These are phyloP conservation scores for Plasmodium fragile DNA, from an alignment of 169 alveolate species.

Conservation along the genomic window DNA sequence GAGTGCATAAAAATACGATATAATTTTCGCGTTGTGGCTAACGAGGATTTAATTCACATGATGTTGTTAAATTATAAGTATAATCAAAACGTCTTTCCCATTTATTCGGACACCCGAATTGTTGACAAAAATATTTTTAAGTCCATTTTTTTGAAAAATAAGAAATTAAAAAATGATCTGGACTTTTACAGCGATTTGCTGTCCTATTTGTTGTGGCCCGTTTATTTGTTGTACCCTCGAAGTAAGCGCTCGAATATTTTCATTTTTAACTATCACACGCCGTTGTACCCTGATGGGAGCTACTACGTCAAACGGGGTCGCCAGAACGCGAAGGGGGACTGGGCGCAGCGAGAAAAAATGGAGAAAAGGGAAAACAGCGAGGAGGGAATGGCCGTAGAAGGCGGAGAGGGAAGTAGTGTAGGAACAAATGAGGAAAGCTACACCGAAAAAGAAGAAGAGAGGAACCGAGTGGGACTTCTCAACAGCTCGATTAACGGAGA, in stretches of 20 bases:
- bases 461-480: not conserved
- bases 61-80: constrained; percentile 51
- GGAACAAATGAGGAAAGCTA: not conserved
- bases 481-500: not conserved
- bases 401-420: not conserved
- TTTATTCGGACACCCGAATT: constrained; percentile 7
- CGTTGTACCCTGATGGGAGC: constrained; percentile 41
- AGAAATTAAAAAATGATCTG: constrained; percentile 51
- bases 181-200: constrained; percentile 34
- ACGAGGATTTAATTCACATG: constrained; percentile 8
- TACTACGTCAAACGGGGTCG: constrained; percentile 13
- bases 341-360: not conserved
- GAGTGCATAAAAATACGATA: constrained; percentile 35
- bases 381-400: not conserved
- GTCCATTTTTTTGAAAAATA: constrained; percentile 31
- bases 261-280: constrained; percentile 54
- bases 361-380: not conserved
- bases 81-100: constrained; percentile 50
- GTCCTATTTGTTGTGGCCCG: constrained; percentile 57
- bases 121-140: constrained; percentile 45
- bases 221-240: constrained; percentile 37
- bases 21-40: constrained; percentile 24
- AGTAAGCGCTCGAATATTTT: constrained; percentile 32
- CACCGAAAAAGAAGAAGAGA: not conserved
- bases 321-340: not conserved